Percentiles rank a stretch among this genome's conserved stretches.
Conservation (phyloP, 345 rosid species). For the Syzygium aqueum region DNA sequence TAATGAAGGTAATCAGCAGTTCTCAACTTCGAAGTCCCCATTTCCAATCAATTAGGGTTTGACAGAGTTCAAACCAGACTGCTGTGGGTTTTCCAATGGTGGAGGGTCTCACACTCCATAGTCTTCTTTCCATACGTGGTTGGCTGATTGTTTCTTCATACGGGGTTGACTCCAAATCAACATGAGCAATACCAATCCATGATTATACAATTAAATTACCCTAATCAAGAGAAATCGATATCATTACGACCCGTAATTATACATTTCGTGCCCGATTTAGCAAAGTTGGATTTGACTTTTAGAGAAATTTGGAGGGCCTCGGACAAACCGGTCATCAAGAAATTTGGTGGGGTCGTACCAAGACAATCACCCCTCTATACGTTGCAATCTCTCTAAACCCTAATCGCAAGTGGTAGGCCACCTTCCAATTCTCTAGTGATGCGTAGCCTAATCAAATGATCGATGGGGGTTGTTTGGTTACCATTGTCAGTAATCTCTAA, state of each 20-base stretch:
- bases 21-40: neutral
- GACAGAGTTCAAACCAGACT: neutral
- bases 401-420: neutral
- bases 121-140: neutral
- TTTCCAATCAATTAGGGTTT: neutral
- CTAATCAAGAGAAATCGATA: neutral
- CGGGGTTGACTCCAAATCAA: neutral
- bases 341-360: neutral
- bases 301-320: neutral
- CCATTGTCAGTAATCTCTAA: neutral
- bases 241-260: neutral
- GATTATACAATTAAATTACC: neutral
- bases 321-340: neutral
- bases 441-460: neutral
- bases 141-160: neutral
- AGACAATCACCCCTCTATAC: neutral
- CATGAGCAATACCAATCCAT: neutral
- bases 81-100: neutral
- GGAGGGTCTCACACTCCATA: neutral
- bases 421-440: neutral
- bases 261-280: neutral
- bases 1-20: neutral
- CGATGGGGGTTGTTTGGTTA: neutral
- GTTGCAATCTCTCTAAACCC: neutral
- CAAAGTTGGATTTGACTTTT: neutral